Base-by-base conservation (phyloP, 192 early-diverging fungal genomes). In the Coemansia pectinata region DNA sequence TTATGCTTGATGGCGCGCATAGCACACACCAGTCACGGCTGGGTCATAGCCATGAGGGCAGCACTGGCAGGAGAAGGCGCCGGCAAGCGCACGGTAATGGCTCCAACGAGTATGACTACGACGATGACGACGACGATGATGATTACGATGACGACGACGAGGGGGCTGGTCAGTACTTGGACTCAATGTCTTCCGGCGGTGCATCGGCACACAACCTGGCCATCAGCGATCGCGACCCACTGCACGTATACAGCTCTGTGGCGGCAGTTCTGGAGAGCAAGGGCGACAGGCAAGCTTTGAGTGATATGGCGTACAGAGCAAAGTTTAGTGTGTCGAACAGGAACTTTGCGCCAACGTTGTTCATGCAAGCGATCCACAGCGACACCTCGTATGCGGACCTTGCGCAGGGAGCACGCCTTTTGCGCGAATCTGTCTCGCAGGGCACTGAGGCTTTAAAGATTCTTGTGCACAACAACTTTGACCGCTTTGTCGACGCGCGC, bases 401-500 rank as follows among this genome's bases (percentile, higher is more conserved):
- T 40, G 88, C 91, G 39, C 68, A 74, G 21, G 97, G 96, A 4
- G 87, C 90, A n/a, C 76, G 91, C 34, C 78, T 81, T 6, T 78
- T 99, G 33, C 85, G 90, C 55, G 78, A 76, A 62, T 86, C 90
- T 5, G 91, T 96, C 33, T 89, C 90, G 50, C 89, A 95, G 65
- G 88, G 93, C n/a, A 86, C 89, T 0, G 95, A 96, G 50, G 92
- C 91, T 1, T 85, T 96, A 19, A 95, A 94, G 68, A 89, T 88
- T 34, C 74, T 97, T 25, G 97, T 99, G 47, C 94, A 97, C 74
- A 92, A 91, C 65, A 94, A 99, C 75, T 99, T 99, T 87, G 94
- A 96, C 73, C 90, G 95, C 41, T 99, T 99, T 77, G 96, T 99
- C 10, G 91, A 87, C 44, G 95, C 97, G 15, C 96, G 96, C 84